Conservation (phyloP, 2,329 filamentous ascomycete species). For the Daldinia eschscholtzii region DNA sequence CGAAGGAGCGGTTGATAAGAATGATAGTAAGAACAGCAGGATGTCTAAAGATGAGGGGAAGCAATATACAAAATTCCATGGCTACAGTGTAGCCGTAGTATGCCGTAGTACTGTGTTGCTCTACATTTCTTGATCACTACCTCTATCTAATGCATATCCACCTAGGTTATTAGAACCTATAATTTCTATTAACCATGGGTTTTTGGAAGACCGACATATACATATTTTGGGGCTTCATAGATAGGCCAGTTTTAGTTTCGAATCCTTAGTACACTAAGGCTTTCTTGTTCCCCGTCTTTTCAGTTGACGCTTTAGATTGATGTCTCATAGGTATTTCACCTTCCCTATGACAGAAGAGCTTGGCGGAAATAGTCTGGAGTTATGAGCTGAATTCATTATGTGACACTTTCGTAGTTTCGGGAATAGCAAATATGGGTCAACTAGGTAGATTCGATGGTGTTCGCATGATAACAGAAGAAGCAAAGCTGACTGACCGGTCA, state of each 20-base stretch:
- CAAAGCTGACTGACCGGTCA: background rate
- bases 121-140: background rate
- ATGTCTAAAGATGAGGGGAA: no score
- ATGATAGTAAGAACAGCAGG: no score
- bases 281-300: background rate
- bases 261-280: background rate
- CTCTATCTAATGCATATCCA: background rate
- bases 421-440: no score
- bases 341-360: no score
- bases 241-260: background rate
- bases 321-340: background rate
- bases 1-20: background rate
- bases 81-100: background rate
- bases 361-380: no score
- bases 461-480: background rate
- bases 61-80: background rate
- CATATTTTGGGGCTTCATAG: background rate
- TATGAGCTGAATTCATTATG: no score
- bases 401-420: no score
- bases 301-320: background rate
- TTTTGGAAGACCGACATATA: no score
- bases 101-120: background rate
- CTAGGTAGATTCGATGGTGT: background rate
- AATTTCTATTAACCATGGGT: no score
- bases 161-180: no score